phyloP scores from a whole-genome alignment of 2,329 filamentous ascomycete species.

The Calonectria ilicicola region DNA sequence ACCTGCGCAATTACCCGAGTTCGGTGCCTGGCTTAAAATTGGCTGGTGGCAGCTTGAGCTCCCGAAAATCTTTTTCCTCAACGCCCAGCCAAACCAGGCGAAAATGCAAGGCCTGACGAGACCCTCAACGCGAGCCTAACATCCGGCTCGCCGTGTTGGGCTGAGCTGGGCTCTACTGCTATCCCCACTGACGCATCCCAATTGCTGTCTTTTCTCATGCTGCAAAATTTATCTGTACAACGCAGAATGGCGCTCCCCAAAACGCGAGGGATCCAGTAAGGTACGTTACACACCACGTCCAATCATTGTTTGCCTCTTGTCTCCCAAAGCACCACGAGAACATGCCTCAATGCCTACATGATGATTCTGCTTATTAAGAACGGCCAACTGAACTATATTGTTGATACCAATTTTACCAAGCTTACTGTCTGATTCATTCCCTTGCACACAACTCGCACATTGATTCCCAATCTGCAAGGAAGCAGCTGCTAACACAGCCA shows the following conservation, averaged over 20 bases:
- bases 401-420: constrained; percentile 71
- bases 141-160: constrained; percentile 7
- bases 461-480: not conserved
- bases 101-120: not conserved
- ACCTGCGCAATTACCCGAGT: not conserved
- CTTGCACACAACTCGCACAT: constrained; percentile 10
- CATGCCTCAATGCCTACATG: constrained; percentile 48
- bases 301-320: constrained; percentile 26
- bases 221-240: not conserved
- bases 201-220: not conserved
- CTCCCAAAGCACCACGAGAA: constrained; percentile 18
- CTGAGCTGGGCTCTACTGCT: not conserved
- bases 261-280: constrained; percentile 28
- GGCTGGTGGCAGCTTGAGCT: not conserved
- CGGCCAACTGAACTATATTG: constrained; percentile 73
- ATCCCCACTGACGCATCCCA: not conserved
- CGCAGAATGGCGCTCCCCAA: not conserved
- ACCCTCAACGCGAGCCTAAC: constrained; percentile 5
- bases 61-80: constrained; percentile 19
- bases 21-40: constrained; percentile 31
- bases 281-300: constrained; percentile 29
- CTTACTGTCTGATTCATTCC: constrained; percentile 69
- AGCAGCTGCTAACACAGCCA: constrained; percentile 39
- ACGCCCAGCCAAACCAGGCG: constrained; percentile 18
- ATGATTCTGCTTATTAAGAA: constrained; percentile 74